phyloP scores from a whole-genome alignment of 805 yeast genomes.

The Metschnikowia vanudenii region DNA sequence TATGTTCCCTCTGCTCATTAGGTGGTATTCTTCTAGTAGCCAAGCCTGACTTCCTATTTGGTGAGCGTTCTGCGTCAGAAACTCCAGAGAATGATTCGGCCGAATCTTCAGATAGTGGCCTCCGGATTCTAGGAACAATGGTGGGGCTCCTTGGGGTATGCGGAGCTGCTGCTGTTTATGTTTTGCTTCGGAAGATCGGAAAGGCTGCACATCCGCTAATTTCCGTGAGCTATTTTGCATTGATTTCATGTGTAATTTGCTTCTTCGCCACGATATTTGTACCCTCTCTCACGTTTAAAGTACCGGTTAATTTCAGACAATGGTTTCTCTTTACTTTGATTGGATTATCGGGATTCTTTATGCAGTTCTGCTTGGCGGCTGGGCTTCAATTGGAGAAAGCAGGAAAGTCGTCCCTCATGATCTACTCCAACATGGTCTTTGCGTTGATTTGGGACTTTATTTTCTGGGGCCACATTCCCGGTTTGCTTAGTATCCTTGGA shows the following conservation, averaged over 20 bases:
- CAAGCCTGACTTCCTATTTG: slow-evolving; percentile 72
- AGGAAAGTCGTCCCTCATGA: slow-evolving; percentile 70
- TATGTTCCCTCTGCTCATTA: slow-evolving; percentile 67
- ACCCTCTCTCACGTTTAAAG: slow-evolving; percentile 58
- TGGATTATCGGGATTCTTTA: slow-evolving; percentile 77
- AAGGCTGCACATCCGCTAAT: slow-evolving; percentile 75
- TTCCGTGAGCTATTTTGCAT: slow-evolving; percentile 74
- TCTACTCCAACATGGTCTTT: slow-evolving; percentile 74
- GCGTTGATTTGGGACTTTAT: slow-evolving; percentile 73
- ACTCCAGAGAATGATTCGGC: slow-evolving; percentile 34
- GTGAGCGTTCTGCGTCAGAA: slow-evolving; percentile 34
- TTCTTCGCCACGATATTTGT: slow-evolving; percentile 48
- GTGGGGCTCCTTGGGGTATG: slow-evolving; percentile 66
- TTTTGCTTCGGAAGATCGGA: slow-evolving; percentile 73
- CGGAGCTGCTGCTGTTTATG: slow-evolving; percentile 69
- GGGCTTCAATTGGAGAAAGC: slow-evolving; percentile 84
- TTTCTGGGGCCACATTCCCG: slow-evolving; percentile 74
- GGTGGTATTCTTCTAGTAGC: slow-evolving; percentile 79
- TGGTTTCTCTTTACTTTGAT: slow-evolving; percentile 62
- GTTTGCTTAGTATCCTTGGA: slow-evolving; percentile 65
- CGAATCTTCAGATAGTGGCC: slow-evolving; percentile 53
- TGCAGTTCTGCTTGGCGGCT: slow-evolving; percentile 76
- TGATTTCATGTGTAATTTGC: slow-evolving; percentile 56
- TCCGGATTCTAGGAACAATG: slow-evolving; percentile 58
- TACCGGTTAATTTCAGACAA: slow-evolving; percentile 61